phyloP scores from a whole-genome alignment of 768 basidiomycete genomes.

The Mycena olivaceomarginata region DNA sequence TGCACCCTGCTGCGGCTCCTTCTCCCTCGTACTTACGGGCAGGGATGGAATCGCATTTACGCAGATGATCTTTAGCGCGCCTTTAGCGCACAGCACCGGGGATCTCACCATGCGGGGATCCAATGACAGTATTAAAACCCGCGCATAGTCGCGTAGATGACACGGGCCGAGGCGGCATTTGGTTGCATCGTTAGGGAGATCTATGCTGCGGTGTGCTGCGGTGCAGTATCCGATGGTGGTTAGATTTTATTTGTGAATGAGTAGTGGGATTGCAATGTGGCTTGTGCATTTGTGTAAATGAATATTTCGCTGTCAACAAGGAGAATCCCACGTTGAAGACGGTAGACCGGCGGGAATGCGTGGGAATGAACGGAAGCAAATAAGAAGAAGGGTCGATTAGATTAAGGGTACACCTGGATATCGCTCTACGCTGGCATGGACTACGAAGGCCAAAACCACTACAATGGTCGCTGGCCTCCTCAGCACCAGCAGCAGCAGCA shows the following conservation, averaged over 20 bases:
- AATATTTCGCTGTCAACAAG: background rate
- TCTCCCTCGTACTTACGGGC: no score
- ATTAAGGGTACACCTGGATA: background rate
- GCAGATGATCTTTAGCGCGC: no score
- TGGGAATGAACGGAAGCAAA: conserved; percentile 4
- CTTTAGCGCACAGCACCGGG: no score
- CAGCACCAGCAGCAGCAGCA: conserved; percentile 54
- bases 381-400: conserved; percentile 10
- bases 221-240: background rate
- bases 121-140: background rate
- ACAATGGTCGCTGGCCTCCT: conserved; percentile 54
- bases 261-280: background rate
- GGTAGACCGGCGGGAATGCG: background rate
- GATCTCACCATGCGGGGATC: conserved; percentile 2
- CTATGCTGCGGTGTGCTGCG: background rate
- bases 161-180: background rate
- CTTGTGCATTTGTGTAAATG: background rate
- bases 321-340: no score
- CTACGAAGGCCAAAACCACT: conserved; percentile 14
- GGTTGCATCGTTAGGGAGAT: background rate
- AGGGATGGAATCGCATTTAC: no score
- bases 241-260: background rate
- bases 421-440: conserved; percentile 13
- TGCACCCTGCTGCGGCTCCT: no score
- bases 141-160: background rate